Percentiles rank a stretch among this genome's conserved stretches.
Evolutionary conservation across 768 basidiomycete species (phyloP).

Genomic region (Leccinum sublutescens): DNA sequence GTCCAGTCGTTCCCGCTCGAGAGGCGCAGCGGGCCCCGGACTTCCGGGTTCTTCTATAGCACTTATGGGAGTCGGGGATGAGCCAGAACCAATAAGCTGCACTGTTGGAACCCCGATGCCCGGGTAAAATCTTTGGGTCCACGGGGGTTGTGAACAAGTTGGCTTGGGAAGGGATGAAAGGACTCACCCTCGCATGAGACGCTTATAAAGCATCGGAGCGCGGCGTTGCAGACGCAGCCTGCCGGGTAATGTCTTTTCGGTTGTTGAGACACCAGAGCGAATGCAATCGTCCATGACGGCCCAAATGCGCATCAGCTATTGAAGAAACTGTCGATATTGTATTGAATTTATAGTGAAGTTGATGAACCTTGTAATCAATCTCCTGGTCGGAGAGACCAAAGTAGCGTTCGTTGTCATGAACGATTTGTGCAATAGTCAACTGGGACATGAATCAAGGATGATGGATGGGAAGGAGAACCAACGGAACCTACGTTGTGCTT

Average conservation of each 20-base stretch:
- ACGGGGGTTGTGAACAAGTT: conserved; percentile 22
- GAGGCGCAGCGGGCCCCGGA: not conserved
- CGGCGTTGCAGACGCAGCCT: conserved; percentile 73
- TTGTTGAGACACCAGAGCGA: conserved; percentile 75
- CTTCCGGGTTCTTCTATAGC: conserved; percentile 27
- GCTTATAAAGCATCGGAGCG: conserved; percentile 85
- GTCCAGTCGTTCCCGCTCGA: conserved; percentile 4
- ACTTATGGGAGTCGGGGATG: conserved; percentile 14
- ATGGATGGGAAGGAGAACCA: not conserved
- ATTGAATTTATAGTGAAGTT: not conserved
- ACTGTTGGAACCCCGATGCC: conserved; percentile 39
- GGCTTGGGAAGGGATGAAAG: not conserved
- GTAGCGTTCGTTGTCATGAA: conserved; percentile 86
- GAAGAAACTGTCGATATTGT: not conserved
- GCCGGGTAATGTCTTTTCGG: conserved; percentile 83
- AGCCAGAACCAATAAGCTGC: conserved; percentile 36
- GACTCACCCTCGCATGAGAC: conserved; percentile 83
- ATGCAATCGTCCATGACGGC: conserved; percentile 92
- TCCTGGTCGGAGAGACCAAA: conserved; percentile 77
- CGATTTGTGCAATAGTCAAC: conserved; percentile 93
- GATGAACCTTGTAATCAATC: conserved; percentile 64
- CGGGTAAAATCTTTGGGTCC: conserved; percentile 46
- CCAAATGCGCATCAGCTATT: conserved; percentile 75
- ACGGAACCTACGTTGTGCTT: conserved; percentile 71
- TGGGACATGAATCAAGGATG: conserved; percentile 31